These are phyloP conservation scores for Suillus lakei DNA, from an alignment of 768 basidiomycete genomes.

Conservation along the genomic window DNA sequence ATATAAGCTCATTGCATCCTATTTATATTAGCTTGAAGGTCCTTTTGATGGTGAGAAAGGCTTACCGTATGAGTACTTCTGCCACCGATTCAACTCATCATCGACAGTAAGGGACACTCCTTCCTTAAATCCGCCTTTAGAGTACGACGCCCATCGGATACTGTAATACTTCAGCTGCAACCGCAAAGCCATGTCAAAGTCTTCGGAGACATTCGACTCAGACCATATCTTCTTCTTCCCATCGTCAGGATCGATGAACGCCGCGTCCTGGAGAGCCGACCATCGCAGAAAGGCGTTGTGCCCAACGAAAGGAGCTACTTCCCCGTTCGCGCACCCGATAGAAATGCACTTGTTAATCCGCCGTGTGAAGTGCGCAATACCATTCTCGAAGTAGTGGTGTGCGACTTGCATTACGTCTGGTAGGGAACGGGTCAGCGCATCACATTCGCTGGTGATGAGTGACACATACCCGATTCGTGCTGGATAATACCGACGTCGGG, in stretches of 20 bases:
- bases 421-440: conserved; percentile 13
- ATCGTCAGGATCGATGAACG: conserved; percentile 55
- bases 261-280: conserved; percentile 61
- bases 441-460: too few species aligned
- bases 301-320: conserved; percentile 50
- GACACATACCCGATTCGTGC: conserved; percentile 70
- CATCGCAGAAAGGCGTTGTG: conserved; percentile 61
- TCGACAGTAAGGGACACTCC: conserved; percentile 85
- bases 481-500: conserved; percentile 93
- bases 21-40: conserved; percentile 5
- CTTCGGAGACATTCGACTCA: conserved; percentile 60
- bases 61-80: conserved; percentile 76
- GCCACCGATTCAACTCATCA: conserved; percentile 88
- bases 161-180: conserved; percentile 28
- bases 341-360: conserved; percentile 52
- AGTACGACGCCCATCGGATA: conserved; percentile 76
- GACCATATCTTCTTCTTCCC: conserved; percentile 59
- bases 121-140: conserved; percentile 85
- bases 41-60: conserved; percentile 42
- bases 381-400: conserved; percentile 56
- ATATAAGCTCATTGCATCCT: conserved; percentile 80
- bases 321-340: conserved; percentile 43
- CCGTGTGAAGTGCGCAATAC: conserved; percentile 52
- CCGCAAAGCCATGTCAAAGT: conserved; percentile 63
- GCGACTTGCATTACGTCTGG: conserved; percentile 61